These are phyloP conservation scores for Salicornia ramosissima DNA, from an alignment of 148 eudicot genomes.

Conservation along the genomic window DNA sequence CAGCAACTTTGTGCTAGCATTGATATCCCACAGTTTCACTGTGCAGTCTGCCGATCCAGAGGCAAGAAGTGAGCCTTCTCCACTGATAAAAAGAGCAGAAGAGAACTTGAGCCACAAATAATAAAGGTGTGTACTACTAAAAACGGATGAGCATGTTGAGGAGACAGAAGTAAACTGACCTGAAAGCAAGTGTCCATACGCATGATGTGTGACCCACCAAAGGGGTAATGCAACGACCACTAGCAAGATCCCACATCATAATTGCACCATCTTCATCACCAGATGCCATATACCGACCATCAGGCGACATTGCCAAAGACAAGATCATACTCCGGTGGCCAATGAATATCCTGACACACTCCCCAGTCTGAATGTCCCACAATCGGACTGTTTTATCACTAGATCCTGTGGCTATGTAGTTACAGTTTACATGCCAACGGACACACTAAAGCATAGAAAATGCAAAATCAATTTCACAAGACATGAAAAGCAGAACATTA, in stretches of 20 bases:
- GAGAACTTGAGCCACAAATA: slow-evolving; percentile 2
- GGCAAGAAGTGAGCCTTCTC: slow-evolving; percentile 98
- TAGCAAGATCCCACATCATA: slow-evolving; percentile 99
- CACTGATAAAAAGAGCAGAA: slow-evolving; percentile 39
- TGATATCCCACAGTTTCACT: slow-evolving; percentile 92
- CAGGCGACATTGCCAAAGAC: slow-evolving; percentile 96
- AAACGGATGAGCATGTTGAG: not conserved
- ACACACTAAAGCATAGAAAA: slow-evolving; percentile 57
- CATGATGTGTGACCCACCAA: slow-evolving; percentile 92
- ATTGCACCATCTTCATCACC: slow-evolving; percentile 97
- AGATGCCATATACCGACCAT: slow-evolving; percentile 97
- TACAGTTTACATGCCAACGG: slow-evolving; percentile 96
- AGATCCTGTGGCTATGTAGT: slow-evolving; percentile 98
- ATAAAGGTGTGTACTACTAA: not conserved
- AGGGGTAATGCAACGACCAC: slow-evolving; percentile 87
- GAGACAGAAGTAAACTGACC: slow-evolving; percentile 34
- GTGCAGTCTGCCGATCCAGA: slow-evolving; percentile 99
- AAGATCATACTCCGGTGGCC: slow-evolving; percentile 92
- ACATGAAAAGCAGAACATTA: not conserved
- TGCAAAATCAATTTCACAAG: slow-evolving; percentile 5
- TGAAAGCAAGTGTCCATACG: slow-evolving; percentile 91
- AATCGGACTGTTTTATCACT: slow-evolving; percentile 96
- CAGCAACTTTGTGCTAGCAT: slow-evolving; percentile 56
- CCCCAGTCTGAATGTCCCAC: slow-evolving; percentile 96
- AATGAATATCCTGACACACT: slow-evolving; percentile 86